Conservation (phyloP, 2,329 filamentous ascomycete genomes). For the Orbilia brochopaga region DNA sequence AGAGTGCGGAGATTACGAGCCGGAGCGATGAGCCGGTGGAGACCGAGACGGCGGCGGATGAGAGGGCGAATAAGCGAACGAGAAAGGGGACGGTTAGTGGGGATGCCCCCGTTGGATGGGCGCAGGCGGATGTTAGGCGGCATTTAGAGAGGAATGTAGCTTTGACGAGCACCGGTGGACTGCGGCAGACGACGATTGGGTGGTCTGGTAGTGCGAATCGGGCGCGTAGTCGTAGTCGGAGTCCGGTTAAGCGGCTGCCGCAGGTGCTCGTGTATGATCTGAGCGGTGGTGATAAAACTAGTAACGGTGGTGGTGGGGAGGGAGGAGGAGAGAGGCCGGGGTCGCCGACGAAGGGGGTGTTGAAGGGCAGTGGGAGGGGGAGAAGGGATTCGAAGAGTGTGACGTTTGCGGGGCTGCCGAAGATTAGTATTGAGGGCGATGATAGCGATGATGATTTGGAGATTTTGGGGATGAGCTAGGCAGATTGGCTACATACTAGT, state of each 20-base stretch:
- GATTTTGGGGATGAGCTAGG: conserved; percentile 46
- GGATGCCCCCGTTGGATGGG: conserved; percentile 28
- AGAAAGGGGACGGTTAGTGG: conserved; percentile 9
- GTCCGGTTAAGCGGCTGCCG: conserved; percentile 24
- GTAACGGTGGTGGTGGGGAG: not conserved
- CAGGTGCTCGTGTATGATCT: not conserved
- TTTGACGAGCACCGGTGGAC: conserved; percentile 23
- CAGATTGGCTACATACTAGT: too few species aligned
- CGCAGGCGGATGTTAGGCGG: conserved; percentile 37
- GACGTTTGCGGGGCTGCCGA: conserved; percentile 36
- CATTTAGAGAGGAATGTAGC: conserved; percentile 44
- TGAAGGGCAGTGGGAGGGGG: conserved; percentile 8
- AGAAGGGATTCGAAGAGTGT: conserved; percentile 39
- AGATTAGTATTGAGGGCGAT: conserved; percentile 17
- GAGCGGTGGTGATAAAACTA: too few species aligned
- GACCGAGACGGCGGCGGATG: conserved; percentile 11
- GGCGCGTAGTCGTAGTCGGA: conserved; percentile 11
- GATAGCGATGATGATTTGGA: conserved; percentile 47
- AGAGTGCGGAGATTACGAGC: conserved; percentile 29
- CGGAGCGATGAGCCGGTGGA: conserved; percentile 18
- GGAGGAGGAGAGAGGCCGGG: conserved; percentile 15
- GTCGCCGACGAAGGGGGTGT: conserved; percentile 41
- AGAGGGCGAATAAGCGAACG: conserved; percentile 37
- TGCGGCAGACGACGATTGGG: conserved; percentile 33
- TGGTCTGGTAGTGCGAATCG: conserved; percentile 11